Base-by-base conservation (phyloP, 108 stramenopile species). In the Chaetoceros tenuissimus region DNA sequence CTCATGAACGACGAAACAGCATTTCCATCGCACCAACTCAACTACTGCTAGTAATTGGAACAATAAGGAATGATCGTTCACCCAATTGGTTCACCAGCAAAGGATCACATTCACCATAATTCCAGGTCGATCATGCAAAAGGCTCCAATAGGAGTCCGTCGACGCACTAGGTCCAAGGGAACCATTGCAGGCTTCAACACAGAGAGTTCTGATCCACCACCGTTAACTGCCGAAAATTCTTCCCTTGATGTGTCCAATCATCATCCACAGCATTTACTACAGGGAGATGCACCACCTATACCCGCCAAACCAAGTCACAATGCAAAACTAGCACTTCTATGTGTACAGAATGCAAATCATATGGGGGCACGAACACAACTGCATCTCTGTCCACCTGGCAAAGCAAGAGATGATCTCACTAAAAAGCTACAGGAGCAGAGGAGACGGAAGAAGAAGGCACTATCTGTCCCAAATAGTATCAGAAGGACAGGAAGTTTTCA, bases 301-400 rank as follows among this genome's bases (percentile, higher is more conserved):
- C 46, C 54, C 1, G 47, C 61, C 24, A 80, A 78, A 49, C 79
- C 82, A 3, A 75, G 75, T 63, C 77, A 83, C 64, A 67, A 73
- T 2, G 73, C 74, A 16, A 55, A 66, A 10, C 47, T 92, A n/a
- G 75, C 74, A 0, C 54, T 85, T 19, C 47, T 83, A 34, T 80
- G 80, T 48, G 64, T 73, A 43, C 75, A 84, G 51, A 83, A 87
- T 64, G 84, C 86, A 1, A 66, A 87, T 20, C 52, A 70, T n/a
- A 69, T 84, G 73, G 80, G 84, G 18, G 78, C 72, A 0, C 30
- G 79, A 3, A 87, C 89, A 31, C 84, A 85, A 51, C 71, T 87
- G n/a, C 65, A 46, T 8, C 53, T 92, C 16, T 84, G 82, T 68
- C 86, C 89, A 13, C 84, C 80, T 22, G 84, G 83, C 22, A 66